These are phyloP conservation scores for Urochloa ruziziensis DNA, from an alignment of 176 grass and related monocot species.

Conservation along the genomic window DNA sequence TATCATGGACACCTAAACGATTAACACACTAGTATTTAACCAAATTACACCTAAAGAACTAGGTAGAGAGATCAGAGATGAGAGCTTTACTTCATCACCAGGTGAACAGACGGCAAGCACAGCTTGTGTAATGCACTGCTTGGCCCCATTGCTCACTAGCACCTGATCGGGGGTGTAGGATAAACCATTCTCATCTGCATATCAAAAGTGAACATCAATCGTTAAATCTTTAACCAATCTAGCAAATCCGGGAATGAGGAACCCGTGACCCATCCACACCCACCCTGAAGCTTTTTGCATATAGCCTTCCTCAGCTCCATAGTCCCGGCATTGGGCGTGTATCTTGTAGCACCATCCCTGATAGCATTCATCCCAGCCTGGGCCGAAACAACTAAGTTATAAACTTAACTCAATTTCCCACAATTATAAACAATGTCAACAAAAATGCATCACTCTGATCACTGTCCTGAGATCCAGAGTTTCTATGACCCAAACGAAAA, in stretches of 20 bases:
- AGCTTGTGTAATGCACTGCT: slow-evolving; percentile 79
- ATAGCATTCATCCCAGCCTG: slow-evolving; percentile 89
- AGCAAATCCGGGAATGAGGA: background rate
- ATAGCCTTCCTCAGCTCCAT: slow-evolving; percentile 87
- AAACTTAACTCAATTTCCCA: background rate
- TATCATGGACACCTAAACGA: background rate
- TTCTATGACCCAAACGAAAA: background rate
- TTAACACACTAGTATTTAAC: background rate
- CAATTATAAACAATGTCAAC: background rate
- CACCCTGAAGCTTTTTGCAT: slow-evolving; percentile 82
- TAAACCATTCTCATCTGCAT: slow-evolving; percentile 80
- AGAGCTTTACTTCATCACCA: slow-evolving; percentile 69
- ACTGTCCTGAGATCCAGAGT: background rate
- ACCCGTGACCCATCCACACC: background rate
- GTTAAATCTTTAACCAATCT: background rate
- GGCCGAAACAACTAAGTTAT: background rate
- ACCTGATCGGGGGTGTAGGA: slow-evolving; percentile 71
- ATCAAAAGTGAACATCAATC: background rate
- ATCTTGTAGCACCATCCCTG: slow-evolving; percentile 73
- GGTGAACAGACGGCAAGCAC: slow-evolving; percentile 83
- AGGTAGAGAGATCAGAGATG: background rate
- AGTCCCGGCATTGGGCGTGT: slow-evolving; percentile 82
- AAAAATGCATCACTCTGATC: slow-evolving; percentile 10
- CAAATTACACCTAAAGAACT: background rate
- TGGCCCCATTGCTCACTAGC: slow-evolving; percentile 87